Percentiles rank a stretch among this genome's conserved stretches.
Evolutionary conservation across 768 basidiomycete species (phyloP).

Genomic region (Xerocomus brunneocitrinus): DNA sequence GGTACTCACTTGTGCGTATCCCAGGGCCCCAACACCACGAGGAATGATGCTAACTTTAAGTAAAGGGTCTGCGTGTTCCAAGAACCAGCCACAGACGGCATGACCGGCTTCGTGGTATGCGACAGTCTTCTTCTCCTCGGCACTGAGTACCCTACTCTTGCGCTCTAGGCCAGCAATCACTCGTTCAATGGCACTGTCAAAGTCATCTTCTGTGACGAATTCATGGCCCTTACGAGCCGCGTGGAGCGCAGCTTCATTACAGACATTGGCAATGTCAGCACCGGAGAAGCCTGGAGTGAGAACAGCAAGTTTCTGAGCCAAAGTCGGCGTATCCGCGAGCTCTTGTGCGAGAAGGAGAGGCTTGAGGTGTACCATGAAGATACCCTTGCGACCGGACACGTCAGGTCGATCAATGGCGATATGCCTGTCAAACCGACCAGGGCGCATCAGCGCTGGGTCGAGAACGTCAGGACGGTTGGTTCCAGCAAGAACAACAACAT

Average conservation of each 20-base stretch:
- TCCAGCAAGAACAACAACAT: slow-evolving; percentile 93
- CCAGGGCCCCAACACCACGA: slow-evolving; percentile 89
- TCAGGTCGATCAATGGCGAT: slow-evolving; percentile 95
- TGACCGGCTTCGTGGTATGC: slow-evolving; percentile 99
- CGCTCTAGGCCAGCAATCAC: slow-evolving; percentile 96
- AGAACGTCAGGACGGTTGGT: slow-evolving; percentile 97
- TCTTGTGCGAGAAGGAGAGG: slow-evolving; percentile 68
- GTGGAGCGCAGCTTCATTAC: slow-evolving; percentile 94
- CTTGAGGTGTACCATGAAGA: slow-evolving; percentile 87
- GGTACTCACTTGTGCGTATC: slow-evolving; percentile 81
- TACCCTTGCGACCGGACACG: slow-evolving; percentile 88
- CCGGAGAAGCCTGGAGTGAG: slow-evolving; percentile 98
- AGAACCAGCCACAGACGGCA: slow-evolving; percentile 97
- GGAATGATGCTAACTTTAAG: slow-evolving; percentile 99
- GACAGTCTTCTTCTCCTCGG: slow-evolving; percentile 97
- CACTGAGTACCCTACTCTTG: slow-evolving; percentile 88
- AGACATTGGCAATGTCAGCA: slow-evolving; percentile 98
- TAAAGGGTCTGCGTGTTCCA: slow-evolving; percentile 94
- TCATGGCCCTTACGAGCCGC: slow-evolving; percentile 85
- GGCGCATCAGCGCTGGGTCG: slow-evolving; percentile 92
- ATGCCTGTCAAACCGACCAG: slow-evolving; percentile 96
- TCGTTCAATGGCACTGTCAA: slow-evolving; percentile 96
- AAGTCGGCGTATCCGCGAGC: slow-evolving; percentile 44
- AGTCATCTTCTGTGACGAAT: slow-evolving; percentile 75
- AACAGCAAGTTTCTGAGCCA: slow-evolving; percentile 92